These are phyloP conservation scores for Fragaria iinumae DNA, from an alignment of 306 rosid species.

Conservation along the genomic window DNA sequence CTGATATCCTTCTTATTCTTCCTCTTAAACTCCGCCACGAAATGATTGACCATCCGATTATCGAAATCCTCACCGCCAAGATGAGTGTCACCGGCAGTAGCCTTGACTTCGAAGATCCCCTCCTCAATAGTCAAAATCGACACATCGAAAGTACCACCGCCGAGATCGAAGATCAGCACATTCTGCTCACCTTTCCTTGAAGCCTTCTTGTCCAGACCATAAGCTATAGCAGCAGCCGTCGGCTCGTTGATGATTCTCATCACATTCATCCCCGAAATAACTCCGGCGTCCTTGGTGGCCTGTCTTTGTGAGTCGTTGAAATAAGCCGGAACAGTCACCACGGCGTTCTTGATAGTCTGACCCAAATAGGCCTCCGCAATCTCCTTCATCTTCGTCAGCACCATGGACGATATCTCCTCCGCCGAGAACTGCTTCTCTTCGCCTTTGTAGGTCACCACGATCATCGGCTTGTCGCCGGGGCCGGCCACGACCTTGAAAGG, in stretches of 20 bases:
- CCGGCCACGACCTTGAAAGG: constrained; percentile 73
- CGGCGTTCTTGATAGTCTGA: constrained; percentile 58
- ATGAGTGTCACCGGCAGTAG: constrained; percentile 82
- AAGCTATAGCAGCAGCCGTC: constrained; percentile 81
- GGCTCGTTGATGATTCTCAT: constrained; percentile 78
- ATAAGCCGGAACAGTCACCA: constrained; percentile 74
- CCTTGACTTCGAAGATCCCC: constrained; percentile 83
- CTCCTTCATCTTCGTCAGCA: constrained; percentile 64
- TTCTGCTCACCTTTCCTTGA: constrained; percentile 68
- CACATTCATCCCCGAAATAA: constrained; percentile 61
- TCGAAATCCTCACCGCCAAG: constrained; percentile 88
- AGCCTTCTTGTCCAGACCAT: constrained; percentile 73
- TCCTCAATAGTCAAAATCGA: constrained; percentile 69
- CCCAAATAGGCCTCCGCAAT: constrained; percentile 66
- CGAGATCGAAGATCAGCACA: constrained; percentile 70
- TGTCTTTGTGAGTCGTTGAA: constrained; percentile 88
- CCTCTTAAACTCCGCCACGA: constrained; percentile 54
- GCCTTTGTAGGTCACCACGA: constrained; percentile 61
- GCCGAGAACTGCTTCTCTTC: constrained; percentile 63
- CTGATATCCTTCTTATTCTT: constrained; percentile 75
- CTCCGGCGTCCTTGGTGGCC: constrained; percentile 81
- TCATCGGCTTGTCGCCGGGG: constrained; percentile 67
- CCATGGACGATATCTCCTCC: constrained; percentile 82
- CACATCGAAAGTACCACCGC: constrained; percentile 81
- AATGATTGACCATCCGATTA: constrained; percentile 78